Conservation (phyloP, 2,329 filamentous ascomycete genomes). For the Alternaria dauci region DNA sequence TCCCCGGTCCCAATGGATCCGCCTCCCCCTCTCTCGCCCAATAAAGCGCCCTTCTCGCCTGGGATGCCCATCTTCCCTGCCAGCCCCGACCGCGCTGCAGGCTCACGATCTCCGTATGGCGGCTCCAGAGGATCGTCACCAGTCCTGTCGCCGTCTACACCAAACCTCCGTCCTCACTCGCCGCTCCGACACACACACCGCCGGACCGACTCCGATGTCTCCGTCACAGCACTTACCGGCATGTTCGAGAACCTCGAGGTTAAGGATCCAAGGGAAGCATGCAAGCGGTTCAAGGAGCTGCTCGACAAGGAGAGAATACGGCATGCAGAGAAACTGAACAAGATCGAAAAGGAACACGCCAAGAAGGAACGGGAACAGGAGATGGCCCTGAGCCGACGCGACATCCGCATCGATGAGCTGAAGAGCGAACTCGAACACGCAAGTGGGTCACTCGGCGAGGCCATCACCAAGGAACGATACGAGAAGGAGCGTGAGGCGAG, state of each 20-base stretch:
- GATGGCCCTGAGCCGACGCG: constrained; percentile 23
- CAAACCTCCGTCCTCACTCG: constrained; percentile 52
- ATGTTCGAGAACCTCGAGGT: constrained; percentile 75
- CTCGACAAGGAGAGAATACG: constrained; percentile 55
- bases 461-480: constrained; percentile 37
- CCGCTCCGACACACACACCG: constrained; percentile 26
- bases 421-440: constrained; percentile 33
- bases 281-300: constrained; percentile 54
- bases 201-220: constrained; percentile 50
- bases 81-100: constrained; percentile 71
- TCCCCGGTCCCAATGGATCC: constrained; percentile 47
- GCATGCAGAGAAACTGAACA: constrained; percentile 45
- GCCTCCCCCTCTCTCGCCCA: constrained; percentile 48
- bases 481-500: constrained; percentile 42
- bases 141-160: constrained; percentile 39
- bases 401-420: constrained; percentile 34
- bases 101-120: constrained; percentile 46
- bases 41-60: constrained; percentile 64
- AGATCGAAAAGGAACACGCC: constrained; percentile 70
- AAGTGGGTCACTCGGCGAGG: constrained; percentile 32
- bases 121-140: constrained; percentile 23
- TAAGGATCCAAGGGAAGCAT: constrained; percentile 57
- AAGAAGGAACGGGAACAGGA: constrained; percentile 54
- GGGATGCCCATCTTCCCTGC: constrained; percentile 67
- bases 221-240: constrained; percentile 63